Evolutionary conservation across 768 basidiomycete genomes (phyloP).

Genomic region (Lentinula sp.): DNA sequence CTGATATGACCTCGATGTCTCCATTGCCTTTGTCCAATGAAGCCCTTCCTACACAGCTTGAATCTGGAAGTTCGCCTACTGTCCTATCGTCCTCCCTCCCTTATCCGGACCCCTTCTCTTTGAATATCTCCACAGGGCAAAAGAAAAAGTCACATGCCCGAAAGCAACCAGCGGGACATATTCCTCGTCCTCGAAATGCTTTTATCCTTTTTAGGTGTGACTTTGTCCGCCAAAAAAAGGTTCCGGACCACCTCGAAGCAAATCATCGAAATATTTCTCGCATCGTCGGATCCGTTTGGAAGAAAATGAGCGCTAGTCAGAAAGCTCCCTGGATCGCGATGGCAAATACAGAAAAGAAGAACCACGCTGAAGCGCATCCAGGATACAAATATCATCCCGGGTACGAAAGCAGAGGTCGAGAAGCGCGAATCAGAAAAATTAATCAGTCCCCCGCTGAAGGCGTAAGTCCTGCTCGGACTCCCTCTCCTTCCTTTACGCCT

Average conservation of each 20-base stretch:
- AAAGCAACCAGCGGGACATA: conserved; percentile 45
- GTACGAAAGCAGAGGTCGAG: conserved; percentile 6
- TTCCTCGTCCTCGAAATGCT: conserved; percentile 69
- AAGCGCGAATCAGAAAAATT: neutral
- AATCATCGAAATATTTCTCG: conserved; percentile 67
- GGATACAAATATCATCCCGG: conserved; percentile 35
- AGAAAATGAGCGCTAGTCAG: conserved; percentile 39
- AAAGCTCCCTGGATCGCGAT: conserved; percentile 45
- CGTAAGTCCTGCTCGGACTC: neutral
- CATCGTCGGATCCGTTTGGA: conserved; percentile 64
- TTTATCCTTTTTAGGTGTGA: conserved; percentile 79
- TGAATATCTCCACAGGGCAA: neutral
- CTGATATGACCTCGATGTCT: neutral
- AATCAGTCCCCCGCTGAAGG: neutral
- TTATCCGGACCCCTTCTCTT: neutral
- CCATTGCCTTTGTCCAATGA: neutral
- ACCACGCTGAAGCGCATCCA: conserved; percentile 34
- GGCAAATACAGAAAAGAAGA: conserved; percentile 42
- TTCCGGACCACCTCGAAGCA: conserved; percentile 47
- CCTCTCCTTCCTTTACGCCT: conserved; percentile 7
- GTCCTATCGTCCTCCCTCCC: conserved; percentile 6
- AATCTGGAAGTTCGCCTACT: neutral
- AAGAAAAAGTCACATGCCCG: conserved; percentile 41
- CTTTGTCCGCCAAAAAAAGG: conserved; percentile 56
- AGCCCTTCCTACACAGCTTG: neutral